Base-by-base conservation (phyloP, 108 stramenopile genomes). In the Mayamaea pseudoterrestris region DNA sequence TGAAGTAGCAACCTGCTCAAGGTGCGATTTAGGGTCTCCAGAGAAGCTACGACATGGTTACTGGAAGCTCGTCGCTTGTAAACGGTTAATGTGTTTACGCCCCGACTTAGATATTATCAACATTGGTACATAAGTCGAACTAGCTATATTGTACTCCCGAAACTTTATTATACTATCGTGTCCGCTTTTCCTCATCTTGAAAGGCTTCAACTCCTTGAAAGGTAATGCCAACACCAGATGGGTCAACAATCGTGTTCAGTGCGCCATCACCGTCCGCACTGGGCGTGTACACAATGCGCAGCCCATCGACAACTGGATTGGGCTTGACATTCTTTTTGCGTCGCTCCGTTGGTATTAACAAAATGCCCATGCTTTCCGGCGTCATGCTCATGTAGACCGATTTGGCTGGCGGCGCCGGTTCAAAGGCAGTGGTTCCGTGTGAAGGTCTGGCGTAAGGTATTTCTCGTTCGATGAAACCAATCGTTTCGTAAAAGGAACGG, bases 281-380 rank as follows among this genome's bases (percentile, higher is more conserved):
- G 1, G 86, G 81, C 21, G 63, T 68, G 60, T 88, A 88, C 5
- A 88, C 81, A 7, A 88, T 55, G 45, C 81, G 83, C 47, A 88
- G 46, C 5, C 78, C 76, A 0, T 61, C 37, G 13, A 88, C 27
- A 18, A 58, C 78, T 12, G 76, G 78, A 63, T 80, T 73, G 8
- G 67, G 24, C 12, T 55, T 58, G 35, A 71, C 68, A 30, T 58
- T 50, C 27, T 30, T 36, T 27, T 50, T 61, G 30, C 66, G 64
- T 34, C 60, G 73, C 43, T 81, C 55, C 12, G 47, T 62, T 27
- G 55, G 74, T 29, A 88, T 61, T 9, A 89, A 63, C 35, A 89
- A 39, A 12, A 89, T 66, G 5, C 87, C 87, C 87, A 89, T 89
- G 41, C 69, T 77, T 37, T 80, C 77, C 7, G 63, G 59, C 1